Evolutionary conservation across 306 rosid genomes (phyloP), one percentile per base, ranked within the genome.

Genomic region (Castanopsis chinensis): DNA sequence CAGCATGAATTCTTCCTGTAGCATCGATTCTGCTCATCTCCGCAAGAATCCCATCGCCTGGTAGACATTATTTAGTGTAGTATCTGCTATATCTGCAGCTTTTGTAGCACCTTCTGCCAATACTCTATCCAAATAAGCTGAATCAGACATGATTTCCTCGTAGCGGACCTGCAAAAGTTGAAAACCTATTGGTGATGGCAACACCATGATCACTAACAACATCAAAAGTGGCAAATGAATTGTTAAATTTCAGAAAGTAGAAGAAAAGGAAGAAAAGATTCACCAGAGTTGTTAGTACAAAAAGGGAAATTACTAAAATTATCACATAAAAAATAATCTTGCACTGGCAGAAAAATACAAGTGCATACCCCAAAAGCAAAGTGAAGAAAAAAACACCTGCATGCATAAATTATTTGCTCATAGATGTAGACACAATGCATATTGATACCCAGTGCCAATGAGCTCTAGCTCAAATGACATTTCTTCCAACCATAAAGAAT

Each of bases 41-140:
- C 67, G 83, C 82, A 86, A 89, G 86, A 95, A 93, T 82, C 99
- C 98, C 99, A 95, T 91, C 54, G 99, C 96, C 84, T 93, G 93
- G 84, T 91, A 89, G 70, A 93, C 93, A 79, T 91, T 91, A 77
- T 79, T 60, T 75, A 95, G 90, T 20, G 99, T 91, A 65, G 77
- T 74, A 81, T 91, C 92, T 13, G 97, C 99, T 80, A 95, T 90
- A 25, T 76, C 92, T 79, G 92, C 83, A 77, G 99, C 99, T 84
- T 79, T 91, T 21, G 27, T 72, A 73, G 98, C 97, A 81, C 99
- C 99, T 60, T 93, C 92, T 32, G 82, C 89, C 89, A 95, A 88
- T 79, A 95, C 85, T 85, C 76, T 78, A 82, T 95, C 99, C 84
- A 95, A 86, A 88, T 85, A 92, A 53, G 91, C 94, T 59, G 96